Evolutionary conservation across 768 basidiomycete genomes (phyloP).

Genomic region (Candolleomyces aberdarensis): DNA sequence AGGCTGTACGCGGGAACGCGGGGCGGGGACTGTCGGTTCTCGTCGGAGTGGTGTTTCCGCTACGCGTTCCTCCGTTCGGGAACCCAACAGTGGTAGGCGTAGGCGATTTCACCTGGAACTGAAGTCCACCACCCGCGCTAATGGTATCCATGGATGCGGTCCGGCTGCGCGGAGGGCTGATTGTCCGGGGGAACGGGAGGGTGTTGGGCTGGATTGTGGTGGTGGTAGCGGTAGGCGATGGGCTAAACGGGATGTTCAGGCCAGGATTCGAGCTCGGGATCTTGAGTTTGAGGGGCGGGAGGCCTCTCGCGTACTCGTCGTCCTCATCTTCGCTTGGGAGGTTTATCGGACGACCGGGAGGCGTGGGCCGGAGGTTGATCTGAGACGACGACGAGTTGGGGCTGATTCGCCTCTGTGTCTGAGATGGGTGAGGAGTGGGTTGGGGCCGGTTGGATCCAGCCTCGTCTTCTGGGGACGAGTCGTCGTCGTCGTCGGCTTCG

Average conservation of each 20-base stretch:
- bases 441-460: slow-evolving; percentile 1
- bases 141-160: background rate
- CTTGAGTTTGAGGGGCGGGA: slow-evolving; percentile 10
- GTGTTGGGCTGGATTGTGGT: background rate
- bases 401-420: slow-evolving; percentile 18
- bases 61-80: background rate
- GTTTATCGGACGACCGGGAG: slow-evolving; percentile 17
- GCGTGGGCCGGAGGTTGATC: slow-evolving; percentile 12
- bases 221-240: background rate
- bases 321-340: slow-evolving; percentile 8
- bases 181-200: background rate
- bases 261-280: background rate
- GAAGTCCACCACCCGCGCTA: background rate
- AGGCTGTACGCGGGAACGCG: slow-evolving; percentile 8
- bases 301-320: slow-evolving; percentile 13
- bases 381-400: slow-evolving; percentile 11
- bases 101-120: too few relatives aligned
- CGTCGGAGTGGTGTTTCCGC: background rate
- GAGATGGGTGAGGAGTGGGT: slow-evolving; percentile 14
- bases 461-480: slow-evolving; percentile 25
- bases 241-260: background rate
- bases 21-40: background rate
- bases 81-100: background rate
- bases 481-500: slow-evolving; percentile 33
- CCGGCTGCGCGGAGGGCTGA: slow-evolving; percentile 1